Evolutionary conservation across 345 rosid species (phyloP), one percentile per base, ranked within the genome.

Genomic region (Schrenkiella parvula): DNA sequence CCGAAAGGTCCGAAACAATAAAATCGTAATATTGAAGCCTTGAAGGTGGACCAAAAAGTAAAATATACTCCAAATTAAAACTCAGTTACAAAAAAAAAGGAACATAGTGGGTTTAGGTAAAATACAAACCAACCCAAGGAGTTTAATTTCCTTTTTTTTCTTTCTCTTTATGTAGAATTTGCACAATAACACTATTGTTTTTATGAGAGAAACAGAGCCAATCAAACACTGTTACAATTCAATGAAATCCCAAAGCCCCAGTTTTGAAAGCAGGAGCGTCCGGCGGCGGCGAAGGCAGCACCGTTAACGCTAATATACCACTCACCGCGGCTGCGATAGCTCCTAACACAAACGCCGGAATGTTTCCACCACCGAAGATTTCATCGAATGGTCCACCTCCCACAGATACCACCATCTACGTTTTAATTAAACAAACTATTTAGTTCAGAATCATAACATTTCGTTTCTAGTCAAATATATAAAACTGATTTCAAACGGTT

Each of bases 351-450:
- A 91, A 91, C 1, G 96, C 96, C 12, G 98, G 97, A 41, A 82
- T 59, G 78, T 93, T 93, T 13, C 98, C 97, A 0, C 97, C 98
- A 58, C 97, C 93, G 35, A 86, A 89, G 13, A 87, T 23, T 28
- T 82, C 82, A 41, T 93, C 98, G 54, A 86, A 80, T 12, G 89
- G 91, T 51, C 98, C 98, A 7, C 85, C 81, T 12, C 80, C 79
- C 6, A 85, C 66, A 0, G 98, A 89, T 35, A 93, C 83, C 15
- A 93, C 0, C 88, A 93, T 90, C 96, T 93, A 74, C n/a, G 4
- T 58, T 74, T 56, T 54, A 5, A 64, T n/a, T 21, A 44, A 55
- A 38, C 66, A 47, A 26, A 14, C 17, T 13, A 43, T 38, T 8
- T 14, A 14, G n/a, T n/a, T 65, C 1, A 56, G 66, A 12, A 4